Conservation (phyloP, 2,329 filamentous ascomycete species). For the Ascosphaera apis region DNA sequence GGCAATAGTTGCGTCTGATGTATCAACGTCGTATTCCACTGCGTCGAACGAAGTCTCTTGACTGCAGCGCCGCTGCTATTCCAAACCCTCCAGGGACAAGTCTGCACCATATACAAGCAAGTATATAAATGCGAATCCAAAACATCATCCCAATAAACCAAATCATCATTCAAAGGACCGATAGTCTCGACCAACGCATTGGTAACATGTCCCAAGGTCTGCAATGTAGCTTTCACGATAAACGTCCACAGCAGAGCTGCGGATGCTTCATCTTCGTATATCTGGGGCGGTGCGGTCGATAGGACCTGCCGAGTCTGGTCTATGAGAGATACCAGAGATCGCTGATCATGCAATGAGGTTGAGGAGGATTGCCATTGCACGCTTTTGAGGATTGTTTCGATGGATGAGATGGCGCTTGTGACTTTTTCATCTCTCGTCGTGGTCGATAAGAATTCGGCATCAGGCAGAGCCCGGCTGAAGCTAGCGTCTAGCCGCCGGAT, state of each 20-base stretch:
- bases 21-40: slow-evolving; percentile 1
- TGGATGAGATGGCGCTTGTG: no score
- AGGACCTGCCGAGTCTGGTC: no score
- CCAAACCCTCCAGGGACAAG: slow-evolving; percentile 54
- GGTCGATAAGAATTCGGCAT: no score
- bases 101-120: slow-evolving; percentile 67
- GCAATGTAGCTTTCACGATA: slow-evolving; percentile 75
- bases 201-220: slow-evolving; percentile 63
- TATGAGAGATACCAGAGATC: no score
- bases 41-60: slow-evolving; percentile 22
- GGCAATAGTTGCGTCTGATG: slow-evolving; percentile 12
- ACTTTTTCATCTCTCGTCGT: no score
- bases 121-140: slow-evolving; percentile 57
- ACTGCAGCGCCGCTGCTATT: slow-evolving; percentile 49
- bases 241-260: slow-evolving; percentile 75
- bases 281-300: no score
- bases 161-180: slow-evolving; percentile 59
- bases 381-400: no score
- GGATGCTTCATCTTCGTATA: no score
- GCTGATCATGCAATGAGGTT: no score
- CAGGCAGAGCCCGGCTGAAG: no score
- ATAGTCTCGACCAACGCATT: slow-evolving; percentile 61
- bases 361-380: no score
- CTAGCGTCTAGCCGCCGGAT: no score
- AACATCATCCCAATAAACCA: slow-evolving; percentile 91